Evolutionary conservation across 345 rosid genomes (phyloP).

Genomic region (Erucastrum elatum): DNA sequence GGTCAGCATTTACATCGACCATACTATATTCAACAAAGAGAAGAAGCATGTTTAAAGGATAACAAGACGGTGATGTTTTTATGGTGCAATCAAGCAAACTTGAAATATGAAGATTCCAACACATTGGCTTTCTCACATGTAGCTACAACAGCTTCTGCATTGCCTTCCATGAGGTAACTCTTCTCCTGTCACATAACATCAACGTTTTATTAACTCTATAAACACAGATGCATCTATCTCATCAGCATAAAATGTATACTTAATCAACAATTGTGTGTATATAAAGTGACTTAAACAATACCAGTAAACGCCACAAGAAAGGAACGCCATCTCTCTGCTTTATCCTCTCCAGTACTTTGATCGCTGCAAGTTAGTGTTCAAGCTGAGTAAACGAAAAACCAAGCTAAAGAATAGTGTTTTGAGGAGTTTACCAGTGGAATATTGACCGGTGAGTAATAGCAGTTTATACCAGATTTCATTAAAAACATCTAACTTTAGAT

Average conservation of each 20-base stretch:
- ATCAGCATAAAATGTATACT: background rate
- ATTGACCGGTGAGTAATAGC: constrained; percentile 61
- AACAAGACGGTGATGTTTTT: constrained; percentile 10
- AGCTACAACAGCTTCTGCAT: constrained; percentile 42
- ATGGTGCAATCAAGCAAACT: constrained; percentile 2
- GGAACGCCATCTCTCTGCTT: constrained; percentile 66
- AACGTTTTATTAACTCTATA: background rate
- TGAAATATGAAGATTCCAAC: constrained; percentile 60
- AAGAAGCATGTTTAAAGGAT: background rate
- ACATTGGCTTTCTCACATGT: constrained; percentile 52
- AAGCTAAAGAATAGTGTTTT: constrained; percentile 8
- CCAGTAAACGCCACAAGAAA: constrained; percentile 79
- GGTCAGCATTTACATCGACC: constrained; percentile 20
- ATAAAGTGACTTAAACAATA: constrained; percentile 7
- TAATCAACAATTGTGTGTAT: background rate
- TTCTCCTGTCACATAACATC: constrained; percentile 50
- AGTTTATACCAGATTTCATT: constrained; percentile 67
- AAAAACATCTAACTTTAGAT: constrained; percentile 78
- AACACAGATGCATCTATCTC: background rate
- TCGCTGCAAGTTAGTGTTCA: constrained; percentile 40
- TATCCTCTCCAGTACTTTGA: constrained; percentile 50
- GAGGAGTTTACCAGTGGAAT: constrained; percentile 47
- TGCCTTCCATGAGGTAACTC: constrained; percentile 52
- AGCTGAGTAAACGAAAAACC: background rate
- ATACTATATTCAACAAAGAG: background rate